Base-by-base conservation (phyloP, 805 yeast species). In the Metschnikowia corniflorae region DNA sequence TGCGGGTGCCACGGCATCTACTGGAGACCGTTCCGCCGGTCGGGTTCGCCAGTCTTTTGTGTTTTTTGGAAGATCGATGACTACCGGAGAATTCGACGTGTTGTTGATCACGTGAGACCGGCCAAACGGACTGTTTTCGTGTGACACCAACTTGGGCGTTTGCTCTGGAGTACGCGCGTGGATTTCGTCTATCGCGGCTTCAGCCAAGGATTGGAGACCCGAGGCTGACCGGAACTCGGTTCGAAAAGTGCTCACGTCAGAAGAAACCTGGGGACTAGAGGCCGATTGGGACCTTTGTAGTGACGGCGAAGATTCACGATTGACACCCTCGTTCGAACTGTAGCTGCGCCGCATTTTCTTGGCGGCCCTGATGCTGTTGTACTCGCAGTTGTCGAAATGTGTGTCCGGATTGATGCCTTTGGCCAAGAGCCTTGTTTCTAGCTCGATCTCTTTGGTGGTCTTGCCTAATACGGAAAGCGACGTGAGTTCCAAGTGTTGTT, bases 381-480 rank as follows among this genome's bases (percentile, higher is more conserved):
- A 5, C 23, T 10, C 15, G 6, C 8, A n/a, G 9, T 20, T 31
- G 14, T 26, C 33, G 4, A 16, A 60, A 16, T 62, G 55, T 6
- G 50, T 43, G 3, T 58, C 63, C 0, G 82, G 82, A 35, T 73
- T 75, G 26, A 68, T 60, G 0, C 82, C 82, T 43, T 65, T 58
- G 5, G 71, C 68, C 14, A 73, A 68, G 14, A 73, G 53, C n/a
- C 68, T 71, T 42, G 68, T 70, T 15, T 75, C 78, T 17, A 63
- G 53, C 39, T 77, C 73, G 21, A 78, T 68, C 34, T 75, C 78
- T 35, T 63, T 58, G 4, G 75, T 60, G 0, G 80, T 62, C 47
- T 68, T 75, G 0, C 82, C 83, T 1, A 79, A 71, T 7, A 78
- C 71, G 0, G 80, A 73, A 3, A 75, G 33, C 0, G 80, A 70